A percentile compares a stretch with the other conserved stretches of the same genome.
phyloP scores from a whole-genome alignment of 1,139 yeast genomes.

The Protomyces pachydermus region DNA sequence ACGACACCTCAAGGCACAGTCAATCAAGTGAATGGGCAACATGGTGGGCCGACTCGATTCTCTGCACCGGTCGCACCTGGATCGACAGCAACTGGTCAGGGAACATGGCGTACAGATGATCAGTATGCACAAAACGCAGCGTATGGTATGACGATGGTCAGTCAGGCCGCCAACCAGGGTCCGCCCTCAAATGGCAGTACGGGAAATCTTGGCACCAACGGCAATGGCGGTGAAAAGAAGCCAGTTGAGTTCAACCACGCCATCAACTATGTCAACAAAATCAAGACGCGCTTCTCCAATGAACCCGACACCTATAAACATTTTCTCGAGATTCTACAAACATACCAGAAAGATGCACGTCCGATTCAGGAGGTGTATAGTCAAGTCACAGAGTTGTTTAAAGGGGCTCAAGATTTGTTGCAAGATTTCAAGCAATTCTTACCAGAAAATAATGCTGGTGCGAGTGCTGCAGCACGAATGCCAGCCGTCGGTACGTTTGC shows the following conservation, averaged over 20 bases:
- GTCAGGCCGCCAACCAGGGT: conserved; percentile 10
- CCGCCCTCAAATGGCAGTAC: conserved; percentile 5
- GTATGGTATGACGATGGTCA: conserved; percentile 26
- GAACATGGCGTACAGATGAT: conserved; percentile 5
- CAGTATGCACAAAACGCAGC: conserved; percentile 16
- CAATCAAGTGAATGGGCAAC: conserved; percentile 37
- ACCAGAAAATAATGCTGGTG: conserved; percentile 58
- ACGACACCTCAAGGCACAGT: conserved; percentile 94
- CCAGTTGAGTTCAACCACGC: conserved; percentile 98
- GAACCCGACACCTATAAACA: conserved; percentile 96
- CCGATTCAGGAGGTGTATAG: conserved; percentile 93
- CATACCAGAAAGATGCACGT: conserved; percentile 91
- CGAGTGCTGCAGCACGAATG: conserved; percentile 39
- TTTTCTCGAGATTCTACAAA: conserved; percentile 88
- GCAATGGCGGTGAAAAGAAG: conserved; percentile 37
- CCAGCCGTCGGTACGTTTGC: conserved; percentile 97
- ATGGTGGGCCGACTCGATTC: conserved; percentile 22
- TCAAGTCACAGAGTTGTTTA: conserved; percentile 82
- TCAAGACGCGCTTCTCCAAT: conserved; percentile 84
- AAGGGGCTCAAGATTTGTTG: conserved; percentile 87
- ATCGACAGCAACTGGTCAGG: conserved; percentile 44
- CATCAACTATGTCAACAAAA: conserved; percentile 89
- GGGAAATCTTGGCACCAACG: not conserved
- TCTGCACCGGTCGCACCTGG: conserved; percentile 31
- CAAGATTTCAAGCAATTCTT: conserved; percentile 92